Percentiles rank a stretch among this genome's conserved stretches.
Evolutionary conservation across 441 rosid genomes (phyloP).

Genomic region (Bruguiera hainesii): DNA sequence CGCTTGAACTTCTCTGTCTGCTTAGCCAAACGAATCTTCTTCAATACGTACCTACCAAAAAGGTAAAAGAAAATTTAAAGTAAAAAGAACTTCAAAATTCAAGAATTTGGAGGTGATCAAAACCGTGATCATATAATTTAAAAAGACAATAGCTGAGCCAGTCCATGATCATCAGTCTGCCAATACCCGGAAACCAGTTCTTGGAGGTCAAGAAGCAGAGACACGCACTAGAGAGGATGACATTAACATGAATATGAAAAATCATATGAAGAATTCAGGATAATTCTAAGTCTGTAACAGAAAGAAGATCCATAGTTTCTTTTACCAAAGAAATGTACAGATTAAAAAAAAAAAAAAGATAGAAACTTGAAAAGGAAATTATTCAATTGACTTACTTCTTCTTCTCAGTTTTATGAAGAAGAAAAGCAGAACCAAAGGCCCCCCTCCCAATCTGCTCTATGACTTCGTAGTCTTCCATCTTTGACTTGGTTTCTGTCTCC

Average conservation of each 20-base stretch:
- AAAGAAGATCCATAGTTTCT: slow-evolving; percentile 7
- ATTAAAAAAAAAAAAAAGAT: neutral
- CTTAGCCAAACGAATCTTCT: slow-evolving; percentile 81
- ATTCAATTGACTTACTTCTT: slow-evolving; percentile 43
- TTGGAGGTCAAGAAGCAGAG: neutral
- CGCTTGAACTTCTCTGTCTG: slow-evolving; percentile 87
- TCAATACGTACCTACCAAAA: slow-evolving; percentile 77
- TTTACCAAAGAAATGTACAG: neutral
- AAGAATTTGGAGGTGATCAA: slow-evolving; percentile 3
- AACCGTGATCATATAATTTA: neutral
- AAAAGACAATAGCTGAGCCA: slow-evolving; percentile 1
- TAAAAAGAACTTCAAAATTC: neutral
- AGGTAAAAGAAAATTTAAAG: slow-evolving; percentile 3
- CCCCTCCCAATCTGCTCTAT: slow-evolving; percentile 86
- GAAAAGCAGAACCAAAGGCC: slow-evolving; percentile 78
- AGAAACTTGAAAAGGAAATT: neutral
- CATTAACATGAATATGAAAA: too few relatives aligned
- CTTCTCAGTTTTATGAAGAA: slow-evolving; percentile 64
- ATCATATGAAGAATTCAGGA: too few relatives aligned
- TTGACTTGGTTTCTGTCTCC: slow-evolving; percentile 60
- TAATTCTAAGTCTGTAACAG: neutral
- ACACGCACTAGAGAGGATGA: too few relatives aligned
- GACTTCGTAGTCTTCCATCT: slow-evolving; percentile 68
- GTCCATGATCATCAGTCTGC: slow-evolving; percentile 10
- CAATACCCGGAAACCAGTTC: slow-evolving; percentile 3